Evolutionary conservation across 768 basidiomycete species (phyloP), one percentile per base, ranked within the genome.

Genomic region (Inosperma sp.): DNA sequence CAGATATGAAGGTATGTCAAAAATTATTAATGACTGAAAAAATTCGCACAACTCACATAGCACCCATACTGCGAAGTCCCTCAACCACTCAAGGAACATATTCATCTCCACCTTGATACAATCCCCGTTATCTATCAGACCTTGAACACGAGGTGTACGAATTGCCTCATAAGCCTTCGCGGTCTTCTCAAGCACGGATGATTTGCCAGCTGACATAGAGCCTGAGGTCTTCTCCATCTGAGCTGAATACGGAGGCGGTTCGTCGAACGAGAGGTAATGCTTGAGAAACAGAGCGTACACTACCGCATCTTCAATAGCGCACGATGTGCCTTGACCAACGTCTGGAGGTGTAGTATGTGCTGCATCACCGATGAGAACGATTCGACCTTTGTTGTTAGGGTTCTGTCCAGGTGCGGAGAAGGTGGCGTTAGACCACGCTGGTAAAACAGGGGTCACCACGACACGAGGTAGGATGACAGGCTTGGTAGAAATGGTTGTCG

Each of bases 261-360:
- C 33, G 12, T 6, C 35, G 22, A 17, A 7, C 12, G 58, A 48
- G 9, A 58, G 51, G 48, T 64, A 68, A 51, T 72, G 68, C 51
- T 67, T 63, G 4, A 75, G 54, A 7, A 75, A 54, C 9, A 69
- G 55, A 2, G 66, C 66, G 22, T 74, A 61, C 6, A 68, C 61
- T 3, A 72, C 61, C 1, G 68, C 66, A 40, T 74, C 74, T 51
- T 77, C 72, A 3, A 65, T 63, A 3, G 72, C 71, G 47, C 65
- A 68, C 1, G 72, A 67, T 3, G 68, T 71, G 8, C 71, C 73
- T 44, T 76, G 75, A 1, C 72, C 71, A 5, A 67, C 61, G 43
- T 74, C 67, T 3, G 74, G 72, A 21, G 73, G 72, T 65, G 74
- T 72, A 19, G 68, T 64, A 41, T 76, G 74, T 1, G 72, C 72